phyloP scores from a whole-genome alignment of 805 yeast genomes.

The Metschnikowia arizonensis region DNA sequence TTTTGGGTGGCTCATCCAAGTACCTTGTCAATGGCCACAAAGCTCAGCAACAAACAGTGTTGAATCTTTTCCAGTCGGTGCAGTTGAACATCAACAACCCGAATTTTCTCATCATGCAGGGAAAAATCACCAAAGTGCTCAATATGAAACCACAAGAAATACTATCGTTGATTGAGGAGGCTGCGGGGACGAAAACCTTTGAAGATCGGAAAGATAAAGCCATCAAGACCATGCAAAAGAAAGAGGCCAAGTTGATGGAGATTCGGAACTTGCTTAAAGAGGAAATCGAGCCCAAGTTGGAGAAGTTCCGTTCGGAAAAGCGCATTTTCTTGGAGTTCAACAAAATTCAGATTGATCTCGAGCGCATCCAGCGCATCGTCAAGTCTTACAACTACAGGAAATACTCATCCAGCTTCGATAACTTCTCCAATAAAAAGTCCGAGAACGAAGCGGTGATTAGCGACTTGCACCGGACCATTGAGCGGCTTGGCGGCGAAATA shows the following conservation, averaged over 20 bases:
- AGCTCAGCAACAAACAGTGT: slow-evolving; percentile 90
- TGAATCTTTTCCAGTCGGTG: slow-evolving; percentile 87
- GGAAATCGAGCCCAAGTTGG: slow-evolving; percentile 91
- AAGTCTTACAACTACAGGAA: slow-evolving; percentile 68
- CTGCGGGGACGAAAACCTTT: slow-evolving; percentile 95
- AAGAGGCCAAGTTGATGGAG: slow-evolving; percentile 78
- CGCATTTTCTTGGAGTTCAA: slow-evolving; percentile 81
- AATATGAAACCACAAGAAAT: slow-evolving; percentile 95
- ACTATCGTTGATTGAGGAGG: slow-evolving; percentile 89
- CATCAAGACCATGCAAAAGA: slow-evolving; percentile 84
- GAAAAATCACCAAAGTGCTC: slow-evolving; percentile 93
- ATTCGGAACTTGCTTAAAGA: slow-evolving; percentile 69
- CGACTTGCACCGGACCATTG: slow-evolving; percentile 41
- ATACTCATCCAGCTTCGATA: slow-evolving; percentile 37
- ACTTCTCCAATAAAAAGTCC: slow-evolving; percentile 41
- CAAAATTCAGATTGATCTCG: slow-evolving; percentile 75
- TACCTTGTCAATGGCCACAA: slow-evolving; percentile 93
- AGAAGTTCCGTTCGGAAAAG: slow-evolving; percentile 75
- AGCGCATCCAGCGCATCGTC: slow-evolving; percentile 66
- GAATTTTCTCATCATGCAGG: slow-evolving; percentile 96
- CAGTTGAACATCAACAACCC: slow-evolving; percentile 96
- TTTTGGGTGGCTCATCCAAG: slow-evolving; percentile 87
- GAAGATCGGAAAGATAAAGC: slow-evolving; percentile 93
- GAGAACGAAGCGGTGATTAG: slow-evolving; percentile 39
- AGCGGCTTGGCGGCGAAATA: slow-evolving; percentile 52